Evolutionary conservation across 1,284 basidiomycete genomes (phyloP).

Genomic region (Paramarasmius palmivorus): DNA sequence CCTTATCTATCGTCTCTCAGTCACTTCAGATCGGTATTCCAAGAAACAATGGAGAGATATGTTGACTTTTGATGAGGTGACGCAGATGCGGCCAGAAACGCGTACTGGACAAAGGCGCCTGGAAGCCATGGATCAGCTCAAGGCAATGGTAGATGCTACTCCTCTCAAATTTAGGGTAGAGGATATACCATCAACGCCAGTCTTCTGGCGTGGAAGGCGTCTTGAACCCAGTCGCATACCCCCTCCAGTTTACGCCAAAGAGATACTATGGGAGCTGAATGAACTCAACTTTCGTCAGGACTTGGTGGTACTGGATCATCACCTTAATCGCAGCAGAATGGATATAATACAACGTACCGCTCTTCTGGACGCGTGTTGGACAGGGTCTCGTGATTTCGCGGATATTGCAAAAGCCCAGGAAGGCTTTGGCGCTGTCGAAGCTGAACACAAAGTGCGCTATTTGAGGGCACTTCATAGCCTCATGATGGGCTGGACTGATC

Average conservation of each 20-base stretch:
- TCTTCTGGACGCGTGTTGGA: conserved; percentile 4
- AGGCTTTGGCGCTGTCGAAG: neutral
- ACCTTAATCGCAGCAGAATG: conserved; percentile 3
- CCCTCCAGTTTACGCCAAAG: neutral
- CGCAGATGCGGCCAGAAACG: neutral
- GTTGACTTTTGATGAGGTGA: neutral
- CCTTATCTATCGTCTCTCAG: neutral
- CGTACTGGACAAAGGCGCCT: neutral
- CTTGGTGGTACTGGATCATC: neutral
- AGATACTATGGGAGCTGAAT: conserved; percentile 8
- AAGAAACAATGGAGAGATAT: conserved; percentile 7
- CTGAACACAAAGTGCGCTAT: neutral
- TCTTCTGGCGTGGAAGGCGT: neutral
- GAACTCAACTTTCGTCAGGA: conserved; percentile 12
- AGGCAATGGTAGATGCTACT: neutral
- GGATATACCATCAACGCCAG: neutral
- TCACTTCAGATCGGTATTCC: neutral
- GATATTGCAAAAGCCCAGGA: neutral
- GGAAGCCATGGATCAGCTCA: neutral
- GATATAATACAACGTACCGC: neutral
- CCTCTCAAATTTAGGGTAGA: neutral
- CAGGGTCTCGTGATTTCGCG: neutral
- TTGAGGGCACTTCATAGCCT: neutral
- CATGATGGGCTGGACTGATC: conserved; percentile 1
- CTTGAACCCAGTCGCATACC: neutral